Percentiles rank a stretch among this genome's conserved stretches.
These are phyloP conservation scores for Perilla frutescens DNA, from an alignment of 257 asterid species.

Conservation along the genomic window DNA sequence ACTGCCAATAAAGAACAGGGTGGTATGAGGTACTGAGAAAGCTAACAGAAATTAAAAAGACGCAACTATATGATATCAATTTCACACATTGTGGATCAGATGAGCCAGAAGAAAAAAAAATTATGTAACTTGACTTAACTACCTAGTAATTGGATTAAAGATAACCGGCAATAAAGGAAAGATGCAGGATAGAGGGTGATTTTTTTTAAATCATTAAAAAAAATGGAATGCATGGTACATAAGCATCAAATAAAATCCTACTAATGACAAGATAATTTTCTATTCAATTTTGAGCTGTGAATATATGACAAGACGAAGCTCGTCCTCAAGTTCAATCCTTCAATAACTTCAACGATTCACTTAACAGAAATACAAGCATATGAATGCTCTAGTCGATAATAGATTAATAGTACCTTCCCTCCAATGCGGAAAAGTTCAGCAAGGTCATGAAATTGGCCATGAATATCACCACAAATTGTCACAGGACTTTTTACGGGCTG, in stretches of 20 bases:
- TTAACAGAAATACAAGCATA: slow-evolving; percentile 20
- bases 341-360: slow-evolving; percentile 19
- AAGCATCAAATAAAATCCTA: slow-evolving; percentile 34
- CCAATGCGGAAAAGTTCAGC: slow-evolving; percentile 98
- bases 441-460: slow-evolving; percentile 96
- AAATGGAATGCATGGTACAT: background rate
- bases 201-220: background rate
- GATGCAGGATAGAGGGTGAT: background rate
- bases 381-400: slow-evolving; percentile 18
- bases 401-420: slow-evolving; percentile 72
- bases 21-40: slow-evolving; percentile 20
- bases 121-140: slow-evolving; percentile 5
- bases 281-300: slow-evolving; percentile 39
- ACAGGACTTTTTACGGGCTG: slow-evolving; percentile 98
- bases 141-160: slow-evolving; percentile 5
- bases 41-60: slow-evolving; percentile 1
- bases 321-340: slow-evolving; percentile 31
- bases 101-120: slow-evolving; percentile 6
- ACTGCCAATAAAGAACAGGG: slow-evolving; percentile 47
- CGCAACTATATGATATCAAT: background rate
- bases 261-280: slow-evolving; percentile 25
- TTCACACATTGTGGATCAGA: slow-evolving; percentile 17
- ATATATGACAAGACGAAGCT: slow-evolving; percentile 38
- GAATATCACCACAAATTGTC: slow-evolving; percentile 96
- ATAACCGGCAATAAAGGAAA: slow-evolving; percentile 14